Percentiles rank a stretch among this genome's conserved stretches.
phyloP scores from a whole-genome alignment of 441 rosid genomes.

The Eruca vesicaria region DNA sequence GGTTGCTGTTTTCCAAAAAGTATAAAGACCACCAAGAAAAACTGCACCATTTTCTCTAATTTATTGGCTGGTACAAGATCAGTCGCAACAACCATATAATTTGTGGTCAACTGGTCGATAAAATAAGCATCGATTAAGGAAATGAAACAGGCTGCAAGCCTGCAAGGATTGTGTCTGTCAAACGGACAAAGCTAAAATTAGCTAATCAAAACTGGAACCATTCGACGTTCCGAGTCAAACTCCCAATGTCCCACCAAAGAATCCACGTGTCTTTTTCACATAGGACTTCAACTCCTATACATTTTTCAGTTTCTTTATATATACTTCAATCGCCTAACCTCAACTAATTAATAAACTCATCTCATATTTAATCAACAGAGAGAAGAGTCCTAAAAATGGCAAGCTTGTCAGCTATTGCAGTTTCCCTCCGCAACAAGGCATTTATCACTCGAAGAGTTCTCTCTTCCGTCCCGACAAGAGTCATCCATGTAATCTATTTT shows the following conservation, averaged over 20 bases:
- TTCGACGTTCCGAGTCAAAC: constrained; percentile 28
- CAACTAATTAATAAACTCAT: constrained; percentile 11
- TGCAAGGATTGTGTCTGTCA: background rate
- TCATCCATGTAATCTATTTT: constrained; percentile 25
- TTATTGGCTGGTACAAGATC: background rate
- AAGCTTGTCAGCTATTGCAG: constrained; percentile 17
- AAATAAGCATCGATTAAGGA: background rate
- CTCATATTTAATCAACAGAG: background rate
- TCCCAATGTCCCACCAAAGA: constrained; percentile 5
- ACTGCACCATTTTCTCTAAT: background rate
- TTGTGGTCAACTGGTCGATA: background rate
- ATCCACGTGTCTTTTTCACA: constrained; percentile 21
- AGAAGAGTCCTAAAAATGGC: constrained; percentile 10
- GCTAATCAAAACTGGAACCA: constrained; percentile 21
- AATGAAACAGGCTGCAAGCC: background rate
- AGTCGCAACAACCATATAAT: background rate
- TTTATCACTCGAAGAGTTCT: constrained; percentile 19
- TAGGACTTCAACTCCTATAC: background rate
- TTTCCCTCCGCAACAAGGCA: constrained; percentile 15
- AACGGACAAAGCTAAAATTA: constrained; percentile 9
- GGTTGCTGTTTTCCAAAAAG: background rate
- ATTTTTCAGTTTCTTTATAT: background rate
- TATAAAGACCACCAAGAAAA: background rate
- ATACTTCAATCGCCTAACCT: background rate
- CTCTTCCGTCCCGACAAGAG: constrained; percentile 23